Percentiles rank a stretch among this genome's conserved stretches.
phyloP scores from a whole-genome alignment of 768 basidiomycete genomes.

The Termitomyces sp. region DNA sequence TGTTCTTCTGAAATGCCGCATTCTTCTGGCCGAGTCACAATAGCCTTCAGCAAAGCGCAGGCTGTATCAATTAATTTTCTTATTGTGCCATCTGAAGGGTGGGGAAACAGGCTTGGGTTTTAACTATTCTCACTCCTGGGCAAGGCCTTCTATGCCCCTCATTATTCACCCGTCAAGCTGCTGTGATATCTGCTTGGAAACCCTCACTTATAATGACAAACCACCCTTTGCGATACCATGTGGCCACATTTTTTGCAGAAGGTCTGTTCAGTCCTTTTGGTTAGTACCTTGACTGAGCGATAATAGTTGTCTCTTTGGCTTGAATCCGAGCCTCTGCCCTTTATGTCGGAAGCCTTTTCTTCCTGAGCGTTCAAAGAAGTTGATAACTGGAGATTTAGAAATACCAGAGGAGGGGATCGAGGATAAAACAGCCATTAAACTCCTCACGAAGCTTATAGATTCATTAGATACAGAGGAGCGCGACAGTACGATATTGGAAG shows the following conservation, averaged over 20 bases:
- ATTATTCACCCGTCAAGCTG: conserved; percentile 64
- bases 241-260: conserved; percentile 70
- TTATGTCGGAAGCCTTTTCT: conserved; percentile 14
- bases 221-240: conserved; percentile 70
- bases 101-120: neutral
- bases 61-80: neutral
- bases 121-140: neutral
- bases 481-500: conserved; percentile 33
- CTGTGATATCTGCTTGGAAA: conserved; percentile 73
- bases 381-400: conserved; percentile 22
- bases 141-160: conserved; percentile 27
- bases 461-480: conserved; percentile 32
- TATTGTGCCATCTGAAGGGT: neutral
- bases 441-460: conserved; percentile 29
- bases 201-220: conserved; percentile 49
- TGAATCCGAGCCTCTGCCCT: conserved; percentile 14
- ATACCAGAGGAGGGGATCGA: conserved; percentile 24
- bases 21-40: neutral
- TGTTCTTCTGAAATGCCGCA: neutral
- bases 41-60: neutral
- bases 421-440: conserved; percentile 28
- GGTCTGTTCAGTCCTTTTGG: conserved; percentile 32
- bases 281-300: too few species aligned
- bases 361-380: conserved; percentile 15
- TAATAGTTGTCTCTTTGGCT: conserved; percentile 10